These are phyloP conservation scores for Lecanosticta acicola DNA, from an alignment of 2,329 filamentous ascomycete genomes.

Conservation along the genomic window DNA sequence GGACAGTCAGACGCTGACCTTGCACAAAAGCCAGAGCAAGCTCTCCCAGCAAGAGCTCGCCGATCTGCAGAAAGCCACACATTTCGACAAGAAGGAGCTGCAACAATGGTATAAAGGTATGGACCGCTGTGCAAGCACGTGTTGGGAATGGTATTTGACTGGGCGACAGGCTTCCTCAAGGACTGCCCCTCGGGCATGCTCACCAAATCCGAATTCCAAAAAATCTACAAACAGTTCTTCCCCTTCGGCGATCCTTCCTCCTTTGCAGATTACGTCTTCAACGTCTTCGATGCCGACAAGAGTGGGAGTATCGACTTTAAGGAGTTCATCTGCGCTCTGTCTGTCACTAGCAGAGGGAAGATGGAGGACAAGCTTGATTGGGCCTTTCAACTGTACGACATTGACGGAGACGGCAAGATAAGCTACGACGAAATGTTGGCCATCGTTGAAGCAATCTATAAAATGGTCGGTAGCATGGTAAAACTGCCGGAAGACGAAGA, in stretches of 20 bases:
- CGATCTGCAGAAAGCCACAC: slow-evolving; percentile 92
- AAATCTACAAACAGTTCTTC: slow-evolving; percentile 99
- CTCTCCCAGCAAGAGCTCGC: slow-evolving; percentile 92
- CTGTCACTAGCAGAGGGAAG: slow-evolving; percentile 92
- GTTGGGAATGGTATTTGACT: slow-evolving; percentile 14
- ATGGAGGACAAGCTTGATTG: slow-evolving; percentile 99
- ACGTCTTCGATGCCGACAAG: slow-evolving; percentile 96
- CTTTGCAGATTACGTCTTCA: slow-evolving; percentile 98
- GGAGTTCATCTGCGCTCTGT: slow-evolving; percentile 97
- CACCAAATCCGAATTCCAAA: slow-evolving; percentile 97
- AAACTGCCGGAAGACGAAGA: slow-evolving; percentile 98
- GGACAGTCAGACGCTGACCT: slow-evolving; percentile 28
- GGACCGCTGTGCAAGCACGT: slow-evolving; percentile 23
- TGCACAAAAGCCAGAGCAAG: slow-evolving; percentile 77
- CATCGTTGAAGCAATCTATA: slow-evolving; percentile 99
- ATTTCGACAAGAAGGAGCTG: slow-evolving; percentile 99
- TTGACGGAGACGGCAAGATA: slow-evolving; percentile 97
- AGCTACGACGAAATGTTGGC: slow-evolving; percentile 98
- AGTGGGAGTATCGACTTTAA: slow-evolving; percentile 98
- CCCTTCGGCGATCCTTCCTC: slow-evolving; percentile 95
- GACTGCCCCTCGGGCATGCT: slow-evolving; percentile 96
- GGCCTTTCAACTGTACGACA: slow-evolving; percentile 99
- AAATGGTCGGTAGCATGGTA: slow-evolving; percentile 99
- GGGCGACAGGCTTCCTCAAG: slow-evolving; percentile 76
- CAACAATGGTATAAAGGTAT: slow-evolving; percentile 99